A percentile compares a stretch with the other conserved stretches of the same genome.
Conservation (phyloP, 2,329 filamentous ascomycete species). For the Cercospora zeae-maydis region DNA sequence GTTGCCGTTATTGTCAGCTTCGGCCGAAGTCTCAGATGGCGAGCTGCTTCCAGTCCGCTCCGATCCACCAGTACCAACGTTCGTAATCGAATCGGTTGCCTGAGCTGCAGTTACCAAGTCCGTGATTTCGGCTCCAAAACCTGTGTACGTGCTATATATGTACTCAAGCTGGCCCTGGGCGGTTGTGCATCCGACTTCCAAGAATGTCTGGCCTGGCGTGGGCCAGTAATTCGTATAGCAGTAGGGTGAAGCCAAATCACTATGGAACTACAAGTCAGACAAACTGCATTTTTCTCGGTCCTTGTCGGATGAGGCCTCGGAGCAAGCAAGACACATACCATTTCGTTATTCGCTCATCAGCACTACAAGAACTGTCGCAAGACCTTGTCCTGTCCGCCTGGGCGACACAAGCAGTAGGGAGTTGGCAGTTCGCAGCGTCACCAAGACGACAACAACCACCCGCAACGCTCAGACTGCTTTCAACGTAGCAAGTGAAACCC, state of each 20-base stretch:
- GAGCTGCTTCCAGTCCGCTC: neutral
- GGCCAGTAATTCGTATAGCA: slow-evolving; percentile 12
- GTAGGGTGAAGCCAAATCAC: neutral
- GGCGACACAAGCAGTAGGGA: slow-evolving; percentile 5
- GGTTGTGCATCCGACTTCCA: slow-evolving; percentile 4
- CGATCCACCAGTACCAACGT: neutral
- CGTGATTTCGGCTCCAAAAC: neutral
- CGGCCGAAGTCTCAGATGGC: neutral
- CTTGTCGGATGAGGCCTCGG: neutral
- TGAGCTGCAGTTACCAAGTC: neutral
- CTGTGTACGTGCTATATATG: slow-evolving; percentile 8
- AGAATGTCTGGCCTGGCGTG: neutral
- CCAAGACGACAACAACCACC: slow-evolving; percentile 10
- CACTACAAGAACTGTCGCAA: slow-evolving; percentile 3
- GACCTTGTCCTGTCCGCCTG: neutral
- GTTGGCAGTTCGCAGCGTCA: slow-evolving; percentile 4
- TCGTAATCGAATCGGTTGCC: neutral
- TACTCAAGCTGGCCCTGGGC: slow-evolving; percentile 3
- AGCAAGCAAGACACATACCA: neutral
- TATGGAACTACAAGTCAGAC: neutral
- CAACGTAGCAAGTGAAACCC: slow-evolving; percentile 4
- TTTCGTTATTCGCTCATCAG: neutral
- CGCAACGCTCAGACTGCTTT: neutral
- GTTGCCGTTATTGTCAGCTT: neutral
- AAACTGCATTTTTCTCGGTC: no score